Conservation (phyloP, 2,329 filamentous ascomycete species). For the Lecanicillium sp. region DNA sequence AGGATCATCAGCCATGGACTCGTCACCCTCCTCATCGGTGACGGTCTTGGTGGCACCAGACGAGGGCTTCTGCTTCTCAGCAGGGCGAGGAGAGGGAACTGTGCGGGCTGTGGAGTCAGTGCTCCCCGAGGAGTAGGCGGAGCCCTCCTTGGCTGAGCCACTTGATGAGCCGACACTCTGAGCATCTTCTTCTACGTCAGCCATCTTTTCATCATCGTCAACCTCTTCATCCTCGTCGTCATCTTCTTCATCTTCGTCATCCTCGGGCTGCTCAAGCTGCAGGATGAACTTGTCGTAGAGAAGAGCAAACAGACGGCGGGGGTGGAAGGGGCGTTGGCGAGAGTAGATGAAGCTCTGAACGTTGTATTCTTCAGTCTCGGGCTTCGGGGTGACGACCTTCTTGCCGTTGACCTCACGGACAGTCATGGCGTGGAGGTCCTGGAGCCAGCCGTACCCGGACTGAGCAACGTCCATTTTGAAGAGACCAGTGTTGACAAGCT, state of each 20-base stretch:
- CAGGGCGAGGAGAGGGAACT: conserved; percentile 13
- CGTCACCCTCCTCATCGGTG: conserved; percentile 15
- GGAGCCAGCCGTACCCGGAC: conserved; percentile 62
- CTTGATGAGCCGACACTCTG: conserved; percentile 20
- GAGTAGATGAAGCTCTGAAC: conserved; percentile 67
- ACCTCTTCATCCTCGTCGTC: conserved; percentile 27
- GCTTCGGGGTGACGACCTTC: conserved; percentile 56
- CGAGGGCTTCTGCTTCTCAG: neutral
- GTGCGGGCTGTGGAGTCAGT: conserved; percentile 15
- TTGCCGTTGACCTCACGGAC: conserved; percentile 46
- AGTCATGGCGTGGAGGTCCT: conserved; percentile 63
- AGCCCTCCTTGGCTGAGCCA: conserved; percentile 4
- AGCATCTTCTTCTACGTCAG: conserved; percentile 18
- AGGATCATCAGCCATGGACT: conserved; percentile 20
- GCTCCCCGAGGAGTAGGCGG: conserved; percentile 7
- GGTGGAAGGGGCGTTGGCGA: conserved; percentile 50
- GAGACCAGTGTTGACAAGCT: conserved; percentile 59
- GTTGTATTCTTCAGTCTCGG: conserved; percentile 67
- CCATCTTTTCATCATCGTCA: conserved; percentile 23
- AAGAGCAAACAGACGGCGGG: conserved; percentile 37
- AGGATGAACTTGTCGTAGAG: conserved; percentile 46
- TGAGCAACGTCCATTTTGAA: conserved; percentile 62
- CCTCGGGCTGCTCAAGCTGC: conserved; percentile 38
- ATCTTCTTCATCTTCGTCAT: conserved; percentile 29
- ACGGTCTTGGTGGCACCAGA: conserved; percentile 13